These are phyloP conservation scores for Aspergillus oerlinghausenensis DNA, from an alignment of 2,329 filamentous ascomycete species.

Conservation along the genomic window DNA sequence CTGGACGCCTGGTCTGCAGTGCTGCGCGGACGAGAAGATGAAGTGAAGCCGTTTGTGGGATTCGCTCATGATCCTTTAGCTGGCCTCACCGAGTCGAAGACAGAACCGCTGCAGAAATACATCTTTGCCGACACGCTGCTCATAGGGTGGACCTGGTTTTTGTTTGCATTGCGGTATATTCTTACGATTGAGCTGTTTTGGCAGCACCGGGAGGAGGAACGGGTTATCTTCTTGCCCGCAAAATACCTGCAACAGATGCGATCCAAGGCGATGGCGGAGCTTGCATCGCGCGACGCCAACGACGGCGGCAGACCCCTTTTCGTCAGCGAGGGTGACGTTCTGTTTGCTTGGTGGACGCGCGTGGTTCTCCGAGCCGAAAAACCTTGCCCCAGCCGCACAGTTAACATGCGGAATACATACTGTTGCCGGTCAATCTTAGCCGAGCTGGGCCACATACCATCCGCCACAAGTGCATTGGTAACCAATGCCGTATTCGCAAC, in stretches of 20 bases:
- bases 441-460: conserved; percentile 21
- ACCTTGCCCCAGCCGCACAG: conserved; percentile 22
- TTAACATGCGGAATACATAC: conserved; percentile 40
- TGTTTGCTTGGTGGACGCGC: conserved; percentile 41
- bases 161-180: conserved; percentile 33
- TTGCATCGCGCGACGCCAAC: conserved; percentile 3
- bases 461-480: conserved; percentile 18
- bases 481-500: conserved; percentile 14
- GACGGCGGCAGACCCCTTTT: conserved; percentile 26
- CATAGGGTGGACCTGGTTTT: conserved; percentile 1
- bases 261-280: conserved; percentile 6
- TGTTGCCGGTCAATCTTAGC: conserved; percentile 32
- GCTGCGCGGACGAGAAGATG: conserved; percentile 39
- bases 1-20: conserved; percentile 46
- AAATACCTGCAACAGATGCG: conserved; percentile 27
- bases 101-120: not conserved
- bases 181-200: conserved; percentile 28
- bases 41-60: conserved; percentile 37
- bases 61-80: conserved; percentile 36
- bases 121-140: not conserved
- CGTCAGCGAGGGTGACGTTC: conserved; percentile 46
- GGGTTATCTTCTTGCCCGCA: conserved; percentile 39
- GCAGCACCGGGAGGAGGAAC: conserved; percentile 29
- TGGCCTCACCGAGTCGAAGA: conserved; percentile 14
- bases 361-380: conserved; percentile 20